Conservation (phyloP, 768 basidiomycete species). For the Scleroderma citrinum region DNA sequence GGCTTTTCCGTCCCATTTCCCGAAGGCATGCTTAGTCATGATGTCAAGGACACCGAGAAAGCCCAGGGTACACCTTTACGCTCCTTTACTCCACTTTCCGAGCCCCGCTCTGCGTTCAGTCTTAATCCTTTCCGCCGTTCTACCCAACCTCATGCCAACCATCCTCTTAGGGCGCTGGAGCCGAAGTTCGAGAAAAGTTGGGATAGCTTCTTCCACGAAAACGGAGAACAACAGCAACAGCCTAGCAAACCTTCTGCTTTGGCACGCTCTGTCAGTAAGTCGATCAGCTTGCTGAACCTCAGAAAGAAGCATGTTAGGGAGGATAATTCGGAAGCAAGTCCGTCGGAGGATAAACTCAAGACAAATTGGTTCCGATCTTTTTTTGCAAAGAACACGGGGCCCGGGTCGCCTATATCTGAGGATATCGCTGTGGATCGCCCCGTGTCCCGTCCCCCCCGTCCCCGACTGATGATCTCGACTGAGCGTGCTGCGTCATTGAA, state of each 20-base stretch:
- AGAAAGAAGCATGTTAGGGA: slow-evolving; percentile 35
- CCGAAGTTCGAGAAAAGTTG: slow-evolving; percentile 37
- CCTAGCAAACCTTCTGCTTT: slow-evolving; percentile 19
- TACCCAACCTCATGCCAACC: slow-evolving; percentile 23
- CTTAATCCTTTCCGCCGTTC: slow-evolving; percentile 35
- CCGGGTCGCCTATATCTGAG: slow-evolving; percentile 4
- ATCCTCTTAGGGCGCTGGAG: slow-evolving; percentile 22
- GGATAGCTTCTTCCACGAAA: slow-evolving; percentile 38
- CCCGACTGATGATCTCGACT: slow-evolving; percentile 40
- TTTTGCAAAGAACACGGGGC: slow-evolving; percentile 20
- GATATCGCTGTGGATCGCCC: slow-evolving; percentile 19
- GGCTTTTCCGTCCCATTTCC: slow-evolving; percentile 30
- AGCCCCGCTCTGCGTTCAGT: slow-evolving; percentile 24
- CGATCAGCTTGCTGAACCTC: slow-evolving; percentile 40
- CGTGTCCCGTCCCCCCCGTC: slow-evolving; percentile 14
- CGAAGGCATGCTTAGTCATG: slow-evolving; percentile 11
- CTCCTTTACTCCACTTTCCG: slow-evolving; percentile 50
- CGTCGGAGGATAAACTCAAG: slow-evolving; percentile 24
- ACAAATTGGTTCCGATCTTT: slow-evolving; percentile 33
- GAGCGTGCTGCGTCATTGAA: slow-evolving; percentile 31
- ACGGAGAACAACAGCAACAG: slow-evolving; percentile 10
- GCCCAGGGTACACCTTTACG: slow-evolving; percentile 21
- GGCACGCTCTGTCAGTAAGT: slow-evolving; percentile 20
- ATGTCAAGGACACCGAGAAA: slow-evolving; percentile 21
- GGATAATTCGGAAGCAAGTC: slow-evolving; percentile 9